These are phyloP conservation scores for Boletus pseudo-olivaceus DNA, from an alignment of 768 basidiomycete genomes.

Conservation along the genomic window DNA sequence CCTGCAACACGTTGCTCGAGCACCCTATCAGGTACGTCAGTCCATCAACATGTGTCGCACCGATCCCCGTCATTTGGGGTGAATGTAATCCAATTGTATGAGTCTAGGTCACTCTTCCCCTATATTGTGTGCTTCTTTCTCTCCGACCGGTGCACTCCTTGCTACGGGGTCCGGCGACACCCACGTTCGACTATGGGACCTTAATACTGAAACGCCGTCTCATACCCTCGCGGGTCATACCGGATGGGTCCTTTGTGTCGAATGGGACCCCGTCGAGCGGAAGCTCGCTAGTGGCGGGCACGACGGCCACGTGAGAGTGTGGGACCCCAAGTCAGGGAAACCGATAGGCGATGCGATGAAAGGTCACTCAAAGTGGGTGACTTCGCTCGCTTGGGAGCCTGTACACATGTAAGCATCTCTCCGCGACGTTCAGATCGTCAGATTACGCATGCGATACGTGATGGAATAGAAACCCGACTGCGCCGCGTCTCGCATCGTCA, in stretches of 20 bases:
- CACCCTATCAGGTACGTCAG: conserved; percentile 70
- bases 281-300: conserved; percentile 91
- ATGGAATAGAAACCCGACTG: conserved; percentile 58
- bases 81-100: conserved; percentile 2
- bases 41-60: neutral
- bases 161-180: conserved; percentile 97
- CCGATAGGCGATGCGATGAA: conserved; percentile 83
- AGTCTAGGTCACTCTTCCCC: conserved; percentile 80
- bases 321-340: conserved; percentile 93
- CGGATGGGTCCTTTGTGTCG: conserved; percentile 96
- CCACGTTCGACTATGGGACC: conserved; percentile 90
- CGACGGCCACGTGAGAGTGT: conserved; percentile 88
- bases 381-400: conserved; percentile 93
- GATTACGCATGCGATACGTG: conserved; percentile 5
- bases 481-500: conserved; percentile 87
- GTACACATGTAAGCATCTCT: conserved; percentile 70
- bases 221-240: conserved; percentile 84
- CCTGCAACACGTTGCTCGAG: conserved; percentile 94
- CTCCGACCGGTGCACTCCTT: conserved; percentile 85
- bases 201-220: conserved; percentile 88
- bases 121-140: conserved; percentile 93
- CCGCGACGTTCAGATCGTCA: neutral
- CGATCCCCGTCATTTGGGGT: conserved; percentile 4
- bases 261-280: conserved; percentile 94
- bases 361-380: conserved; percentile 97